These are phyloP conservation scores for Coemansia sp. DNA, from an alignment of 192 early-diverging fungal species.

Conservation along the genomic window DNA sequence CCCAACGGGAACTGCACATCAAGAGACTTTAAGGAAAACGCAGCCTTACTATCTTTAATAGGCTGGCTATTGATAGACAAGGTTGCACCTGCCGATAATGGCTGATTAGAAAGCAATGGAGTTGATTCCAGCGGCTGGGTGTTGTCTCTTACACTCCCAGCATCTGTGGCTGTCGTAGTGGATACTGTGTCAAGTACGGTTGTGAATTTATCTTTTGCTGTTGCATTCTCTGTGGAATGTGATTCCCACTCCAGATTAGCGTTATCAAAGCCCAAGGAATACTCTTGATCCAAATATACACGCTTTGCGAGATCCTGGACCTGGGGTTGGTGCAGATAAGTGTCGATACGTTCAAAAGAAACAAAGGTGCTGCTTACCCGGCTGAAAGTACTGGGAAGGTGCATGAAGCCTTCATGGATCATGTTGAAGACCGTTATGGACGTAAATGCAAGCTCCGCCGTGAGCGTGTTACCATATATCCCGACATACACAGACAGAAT, in stretches of 20 bases:
- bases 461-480: slow-evolving; percentile 57
- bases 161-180: neutral
- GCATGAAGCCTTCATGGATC: slow-evolving; percentile 55
- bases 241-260: slow-evolving; percentile 41
- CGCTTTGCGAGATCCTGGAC: slow-evolving; percentile 57
- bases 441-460: slow-evolving; percentile 65
- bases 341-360: slow-evolving; percentile 66
- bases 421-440: slow-evolving; percentile 63
- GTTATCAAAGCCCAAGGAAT: slow-evolving; percentile 23
- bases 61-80: neutral
- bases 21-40: slow-evolving; percentile 62
- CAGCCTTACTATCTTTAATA: neutral
- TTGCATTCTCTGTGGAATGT: neutral
- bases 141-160: neutral
- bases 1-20: slow-evolving; percentile 64
- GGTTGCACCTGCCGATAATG: neutral
- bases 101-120: neutral
- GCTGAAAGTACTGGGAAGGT: slow-evolving; percentile 28
- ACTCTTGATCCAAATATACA: slow-evolving; percentile 3
- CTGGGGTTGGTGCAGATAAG: slow-evolving; percentile 75
- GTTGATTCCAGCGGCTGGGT: neutral
- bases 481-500: slow-evolving; percentile 61
- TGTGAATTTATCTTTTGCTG: neutral
- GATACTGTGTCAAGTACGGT: neutral
- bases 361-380: slow-evolving; percentile 63